Evolutionary conservation across 768 basidiomycete genomes (phyloP), one percentile per base, ranked within the genome.

Genomic region (Trametes sanguinea): DNA sequence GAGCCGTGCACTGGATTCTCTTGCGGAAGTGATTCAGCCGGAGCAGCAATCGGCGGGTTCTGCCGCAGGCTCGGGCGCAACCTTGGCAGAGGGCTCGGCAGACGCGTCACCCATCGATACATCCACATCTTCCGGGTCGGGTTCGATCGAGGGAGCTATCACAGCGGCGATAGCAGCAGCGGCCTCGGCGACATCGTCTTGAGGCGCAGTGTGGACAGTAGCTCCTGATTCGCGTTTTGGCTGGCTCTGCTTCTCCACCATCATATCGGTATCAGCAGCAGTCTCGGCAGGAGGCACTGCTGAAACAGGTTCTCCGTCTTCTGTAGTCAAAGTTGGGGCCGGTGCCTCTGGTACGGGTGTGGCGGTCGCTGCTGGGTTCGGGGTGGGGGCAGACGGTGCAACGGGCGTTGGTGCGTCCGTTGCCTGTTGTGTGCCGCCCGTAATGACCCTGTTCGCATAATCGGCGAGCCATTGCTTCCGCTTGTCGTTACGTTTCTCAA

Each of bases 391-490:
- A 14, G 51, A 11, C 22, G 27, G 9, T 7, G 5, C 35, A 8
- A 6, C 8, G 16, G 48, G 10, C 8, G 17, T 42, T 14, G 43
- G 30, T 7, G 47, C 29, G 11, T n/a, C 47, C 11, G 8, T 30
- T 27, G 16, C 27, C 17, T 50, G 43, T 42, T 55, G 45, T 46
- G 59, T 33, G 50, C 60, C 59, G n/a, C 58, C 47, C 37, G 43
- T 43, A 39, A 51, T 14, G 40, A 53, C 42, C 44, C 51, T 54
- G 7, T 47, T 40, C 9, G 64, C 57, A 30, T 69, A 68, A 42
- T 69, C 67, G 39, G 71, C 69, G 35, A 72, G 44, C 76, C 75
- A 73, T 29, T 60, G 46, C 55, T 54, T 59, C 22, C 71, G 66
- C 61, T 57, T 56, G 33, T 50, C 57, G 45, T 62, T 65, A 16